phyloP scores from a whole-genome alignment of 768 basidiomycete species.

The Exsudoporus frostii region DNA sequence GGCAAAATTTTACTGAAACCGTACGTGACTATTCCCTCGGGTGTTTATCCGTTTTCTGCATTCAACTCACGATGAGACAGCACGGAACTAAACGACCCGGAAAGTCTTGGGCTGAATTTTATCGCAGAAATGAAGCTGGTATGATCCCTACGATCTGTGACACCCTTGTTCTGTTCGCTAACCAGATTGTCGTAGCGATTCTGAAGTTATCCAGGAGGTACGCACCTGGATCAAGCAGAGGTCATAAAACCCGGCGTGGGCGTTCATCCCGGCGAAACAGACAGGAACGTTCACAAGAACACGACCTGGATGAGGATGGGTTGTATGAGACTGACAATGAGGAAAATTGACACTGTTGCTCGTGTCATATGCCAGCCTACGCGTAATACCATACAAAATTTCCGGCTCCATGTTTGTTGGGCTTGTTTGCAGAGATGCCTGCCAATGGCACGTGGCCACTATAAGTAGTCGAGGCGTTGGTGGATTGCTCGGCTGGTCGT shows the following conservation, averaged over 20 bases:
- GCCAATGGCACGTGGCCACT: conserved; percentile 27
- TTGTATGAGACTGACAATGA: conserved; percentile 22
- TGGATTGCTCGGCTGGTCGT: conserved; percentile 3
- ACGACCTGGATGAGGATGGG: conserved; percentile 16
- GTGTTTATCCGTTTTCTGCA: not conserved
- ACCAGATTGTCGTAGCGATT: conserved; percentile 18
- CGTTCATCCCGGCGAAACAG: conserved; percentile 23
- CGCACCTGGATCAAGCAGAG: conserved; percentile 8
- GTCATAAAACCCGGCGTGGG: conserved; percentile 17
- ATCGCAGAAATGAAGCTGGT: conserved; percentile 51
- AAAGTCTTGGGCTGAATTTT: conserved; percentile 63
- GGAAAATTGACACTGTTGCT: conserved; percentile 3
- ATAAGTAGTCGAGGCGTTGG: conserved; percentile 25
- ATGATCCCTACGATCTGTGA: conserved; percentile 13
- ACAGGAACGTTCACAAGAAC: conserved; percentile 1
- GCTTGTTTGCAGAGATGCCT: conserved; percentile 6
- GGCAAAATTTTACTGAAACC: conserved; percentile 50
- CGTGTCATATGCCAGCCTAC: not conserved
- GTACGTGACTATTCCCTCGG: conserved; percentile 33
- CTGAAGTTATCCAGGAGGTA: conserved; percentile 29
- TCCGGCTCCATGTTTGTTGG: not conserved
- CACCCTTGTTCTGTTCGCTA: not conserved
- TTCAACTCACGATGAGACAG: conserved; percentile 32
- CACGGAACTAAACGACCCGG: conserved; percentile 45
- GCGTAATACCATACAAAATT: conserved; percentile 8